Base-by-base conservation (phyloP, 306 rosid species). In the Urtica urens region DNA sequence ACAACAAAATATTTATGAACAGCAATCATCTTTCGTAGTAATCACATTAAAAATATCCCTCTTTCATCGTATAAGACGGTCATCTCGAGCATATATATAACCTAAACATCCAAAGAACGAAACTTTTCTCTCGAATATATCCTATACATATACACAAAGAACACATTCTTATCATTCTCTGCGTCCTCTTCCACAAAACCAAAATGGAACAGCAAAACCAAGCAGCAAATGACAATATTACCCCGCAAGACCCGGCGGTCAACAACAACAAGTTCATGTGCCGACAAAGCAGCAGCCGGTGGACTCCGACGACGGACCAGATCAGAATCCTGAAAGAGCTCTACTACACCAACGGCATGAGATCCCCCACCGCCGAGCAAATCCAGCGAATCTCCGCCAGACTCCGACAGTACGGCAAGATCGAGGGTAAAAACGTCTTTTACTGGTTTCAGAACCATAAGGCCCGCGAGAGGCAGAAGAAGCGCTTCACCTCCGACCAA, bases 401-500 rank as follows among this genome's bases (percentile, higher is more conserved):
- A 51, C 71, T 92, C 27, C 69, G 95, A 47, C 87, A 80, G 74
- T 92, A 79, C 73, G 99, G 99, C 10, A 85, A 92, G 82, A 92
- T 92, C 27, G 99, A 92, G 67, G 94, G 96, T 30, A 92, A 92
- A 46, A 87, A 87, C 50, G 96, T 87, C 8, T 87, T 87, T 57
- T 82, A 87, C 47, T 87, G 96, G 96, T 87, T 87, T 58, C 96
- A 85, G 63, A 92, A 92, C 71, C 99, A 85, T 63, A 92, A 85
- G 53, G 99, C 99, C 41, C 76, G 99, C n/a, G 99, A 92, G 63
- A 72, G 96, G 56, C 99, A 92, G 72, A 92, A 92, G 76, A 92
- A 92, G 58, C 64, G 96, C 49, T 85, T 85, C 73, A 78, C 77
- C 26, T 1, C 67, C 3, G 24, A 41, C 10, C 33, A 28, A 28